A percentile compares a stretch with the other conserved stretches of the same genome.
phyloP scores from a whole-genome alignment of 2,329 filamentous ascomycete species.

The Talaromyces funiculosus region DNA sequence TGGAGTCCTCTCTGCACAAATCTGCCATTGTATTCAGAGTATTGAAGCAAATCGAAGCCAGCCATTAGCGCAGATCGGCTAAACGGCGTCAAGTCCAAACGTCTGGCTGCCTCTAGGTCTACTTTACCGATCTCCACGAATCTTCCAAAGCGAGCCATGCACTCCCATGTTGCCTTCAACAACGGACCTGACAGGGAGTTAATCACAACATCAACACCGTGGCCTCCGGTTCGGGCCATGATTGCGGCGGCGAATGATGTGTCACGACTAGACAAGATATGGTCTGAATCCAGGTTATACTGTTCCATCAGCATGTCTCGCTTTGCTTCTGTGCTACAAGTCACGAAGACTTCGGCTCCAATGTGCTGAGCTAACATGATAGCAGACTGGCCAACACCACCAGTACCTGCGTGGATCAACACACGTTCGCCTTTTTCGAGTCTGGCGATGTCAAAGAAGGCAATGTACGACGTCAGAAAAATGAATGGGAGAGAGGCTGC shows the following conservation, averaged over 20 bases:
- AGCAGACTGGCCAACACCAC: constrained; percentile 17
- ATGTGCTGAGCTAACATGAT: constrained; percentile 21
- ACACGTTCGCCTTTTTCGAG: constrained; percentile 15
- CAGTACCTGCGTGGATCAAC: constrained; percentile 20
- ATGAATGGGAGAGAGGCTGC: constrained; percentile 2
- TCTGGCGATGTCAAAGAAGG: background rate
- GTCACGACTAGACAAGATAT: constrained; percentile 13
- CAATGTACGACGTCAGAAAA: constrained; percentile 11
- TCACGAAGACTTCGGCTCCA: constrained; percentile 16
- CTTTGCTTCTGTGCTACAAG: constrained; percentile 15
- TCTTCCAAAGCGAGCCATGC: background rate
- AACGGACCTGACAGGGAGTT: background rate
- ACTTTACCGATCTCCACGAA: background rate
- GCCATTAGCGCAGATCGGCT: background rate
- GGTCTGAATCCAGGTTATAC: constrained; percentile 8
- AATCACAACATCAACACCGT: constrained; percentile 20
- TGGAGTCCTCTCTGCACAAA: background rate
- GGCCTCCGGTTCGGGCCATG: constrained; percentile 16
- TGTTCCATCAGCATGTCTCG: constrained; percentile 11
- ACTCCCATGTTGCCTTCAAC: background rate
- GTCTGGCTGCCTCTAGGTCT: background rate
- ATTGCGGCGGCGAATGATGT: constrained; percentile 5
- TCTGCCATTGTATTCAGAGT: background rate
- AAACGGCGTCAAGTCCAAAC: background rate
- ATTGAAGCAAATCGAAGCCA: background rate